Evolutionary conservation across 495 filamentous ascomycete species (phyloP), one percentile per base, ranked within the genome.

Genomic region (Symbiotaphrina buchneri): DNA sequence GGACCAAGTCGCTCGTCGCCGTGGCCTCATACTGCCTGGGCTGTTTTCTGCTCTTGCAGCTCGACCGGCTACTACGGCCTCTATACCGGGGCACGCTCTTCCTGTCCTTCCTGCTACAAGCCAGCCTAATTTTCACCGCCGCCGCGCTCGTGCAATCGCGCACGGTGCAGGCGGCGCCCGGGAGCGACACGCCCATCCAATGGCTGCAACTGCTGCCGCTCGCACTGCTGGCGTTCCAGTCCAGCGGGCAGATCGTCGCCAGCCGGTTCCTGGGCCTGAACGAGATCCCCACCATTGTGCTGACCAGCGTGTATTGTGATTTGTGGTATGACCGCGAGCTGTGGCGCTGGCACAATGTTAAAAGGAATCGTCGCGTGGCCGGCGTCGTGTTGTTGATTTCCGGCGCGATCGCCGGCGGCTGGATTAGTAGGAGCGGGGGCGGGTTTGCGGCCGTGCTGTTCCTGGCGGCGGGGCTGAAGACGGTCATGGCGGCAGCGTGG

Each of bases 251-350:
- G 41, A 78, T 80, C 39, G 63, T 70, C 4, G 64, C 63, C 31
- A 67, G 58, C 38, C 55, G 76, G 4, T 44, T 65, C 8, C 46
- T 83, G 27, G 68, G 68, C 1, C 65, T 68, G 39, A 62, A 62
- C 34, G 74, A 79, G 47, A 62, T 83, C 24, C 75, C 76, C 8
- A 74, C 70, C 1, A 73, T 72, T 18, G 76, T 83, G 7, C 47
- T 80, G 41, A 81, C 75, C 3, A 73, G 61, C 33, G 55, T 78
- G 14, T 68, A 79, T 36, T 33, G 31, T 20, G 44, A 46, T 31
- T 19, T 47, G 5, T 74, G n/a, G n/a, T n/a, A 67, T 41, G 74
- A 78, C 39, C 48, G 41, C 23, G 42, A 55, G 32, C n/a, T n/a
- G n/a, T n/a, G n/a, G n/a, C n/a, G n/a, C n/a, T n/a, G n/a, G n/a